These are phyloP conservation scores for Exophiala sp. DNA, from an alignment of 2,329 filamentous ascomycete genomes.

Conservation along the genomic window DNA sequence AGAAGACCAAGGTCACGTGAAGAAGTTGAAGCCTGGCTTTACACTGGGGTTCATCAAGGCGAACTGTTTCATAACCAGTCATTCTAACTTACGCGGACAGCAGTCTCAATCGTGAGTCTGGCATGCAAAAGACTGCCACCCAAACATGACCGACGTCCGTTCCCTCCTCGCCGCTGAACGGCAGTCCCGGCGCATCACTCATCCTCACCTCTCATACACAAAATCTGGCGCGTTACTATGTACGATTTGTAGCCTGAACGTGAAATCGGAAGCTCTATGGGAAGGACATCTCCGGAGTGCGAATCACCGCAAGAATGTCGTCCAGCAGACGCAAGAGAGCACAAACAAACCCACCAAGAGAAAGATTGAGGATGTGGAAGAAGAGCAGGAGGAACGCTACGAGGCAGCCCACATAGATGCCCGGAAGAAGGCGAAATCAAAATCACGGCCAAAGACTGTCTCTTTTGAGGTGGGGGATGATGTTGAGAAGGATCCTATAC, in stretches of 20 bases:
- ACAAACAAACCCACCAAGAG: slow-evolving; percentile 49
- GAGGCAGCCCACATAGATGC: slow-evolving; percentile 15
- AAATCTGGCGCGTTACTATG: slow-evolving; percentile 66
- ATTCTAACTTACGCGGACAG: neutral
- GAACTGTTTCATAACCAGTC: too few species aligned
- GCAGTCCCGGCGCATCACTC: slow-evolving; percentile 67
- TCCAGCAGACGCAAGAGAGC: slow-evolving; percentile 31
- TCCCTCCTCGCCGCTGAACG: slow-evolving; percentile 75
- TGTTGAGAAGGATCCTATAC: neutral
- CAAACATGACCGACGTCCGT: slow-evolving; percentile 71
- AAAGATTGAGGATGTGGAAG: slow-evolving; percentile 47
- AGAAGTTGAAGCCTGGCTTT: neutral
- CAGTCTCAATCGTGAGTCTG: too few species aligned
- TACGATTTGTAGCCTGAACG: slow-evolving; percentile 59
- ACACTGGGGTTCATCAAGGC: too few species aligned
- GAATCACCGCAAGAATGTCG: slow-evolving; percentile 42
- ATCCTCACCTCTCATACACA: slow-evolving; percentile 66
- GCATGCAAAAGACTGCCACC: neutral
- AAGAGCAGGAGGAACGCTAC: slow-evolving; percentile 25
- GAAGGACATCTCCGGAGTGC: slow-evolving; percentile 57
- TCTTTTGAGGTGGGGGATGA: slow-evolving; percentile 25
- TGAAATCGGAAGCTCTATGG: slow-evolving; percentile 68
- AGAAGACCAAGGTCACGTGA: neutral
- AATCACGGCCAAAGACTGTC: slow-evolving; percentile 29
- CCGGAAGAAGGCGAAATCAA: slow-evolving; percentile 26